phyloP scores from a whole-genome alignment of 1,284 basidiomycete genomes.

The Mycena sp. region DNA sequence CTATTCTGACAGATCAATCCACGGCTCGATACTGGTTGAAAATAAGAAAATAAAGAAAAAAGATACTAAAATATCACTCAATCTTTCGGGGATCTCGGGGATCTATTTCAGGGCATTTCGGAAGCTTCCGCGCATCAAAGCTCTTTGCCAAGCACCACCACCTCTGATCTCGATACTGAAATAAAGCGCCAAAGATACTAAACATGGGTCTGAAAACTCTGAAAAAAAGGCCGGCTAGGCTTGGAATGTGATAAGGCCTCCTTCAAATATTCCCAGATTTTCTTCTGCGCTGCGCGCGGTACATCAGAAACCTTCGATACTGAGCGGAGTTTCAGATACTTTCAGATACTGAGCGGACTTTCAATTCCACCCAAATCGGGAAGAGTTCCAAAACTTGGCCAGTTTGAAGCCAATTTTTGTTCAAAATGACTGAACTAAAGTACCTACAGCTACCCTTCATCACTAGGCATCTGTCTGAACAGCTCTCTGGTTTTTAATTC shows the following conservation, averaged over 20 bases:
- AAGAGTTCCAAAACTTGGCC: neutral
- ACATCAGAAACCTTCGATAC: neutral
- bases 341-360: neutral
- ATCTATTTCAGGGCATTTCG: constrained; percentile 1
- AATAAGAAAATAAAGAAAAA: too few relatives aligned
- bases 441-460: too few relatives aligned
- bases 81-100: neutral
- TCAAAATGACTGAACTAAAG: too few relatives aligned
- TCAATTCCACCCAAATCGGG: neutral
- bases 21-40: too few relatives aligned
- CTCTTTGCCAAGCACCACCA: neutral
- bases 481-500: too few relatives aligned
- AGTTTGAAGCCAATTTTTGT: too few relatives aligned
- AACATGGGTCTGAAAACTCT: neutral
- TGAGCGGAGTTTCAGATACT: neutral
- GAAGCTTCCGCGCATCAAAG: neutral
- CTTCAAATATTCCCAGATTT: neutral
- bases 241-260: neutral
- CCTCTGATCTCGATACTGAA: neutral
- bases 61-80: too few relatives aligned
- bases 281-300: neutral
- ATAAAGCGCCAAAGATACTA: neutral
- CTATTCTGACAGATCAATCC: too few relatives aligned
- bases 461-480: too few relatives aligned
- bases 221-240: neutral